Base-by-base conservation (phyloP, 2,329 filamentous ascomycete genomes). In the Xylariomycetidae sp. region DNA sequence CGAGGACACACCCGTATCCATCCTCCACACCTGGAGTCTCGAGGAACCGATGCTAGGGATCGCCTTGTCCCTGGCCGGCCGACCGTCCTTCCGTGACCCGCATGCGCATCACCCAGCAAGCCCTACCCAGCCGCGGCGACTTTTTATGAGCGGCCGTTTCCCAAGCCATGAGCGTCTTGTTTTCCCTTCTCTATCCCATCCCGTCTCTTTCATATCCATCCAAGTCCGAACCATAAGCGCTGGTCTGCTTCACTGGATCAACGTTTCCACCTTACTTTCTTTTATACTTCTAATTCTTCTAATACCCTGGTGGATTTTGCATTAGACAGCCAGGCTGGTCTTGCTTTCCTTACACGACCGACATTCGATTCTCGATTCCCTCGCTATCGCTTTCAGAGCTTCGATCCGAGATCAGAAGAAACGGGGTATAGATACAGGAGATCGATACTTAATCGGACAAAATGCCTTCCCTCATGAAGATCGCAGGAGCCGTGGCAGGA, bases 391-490 rank as follows among this genome's bases (percentile, higher is more conserved):
- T 43, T 40, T 39, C 29, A 12, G 27, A 39, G 30, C 32, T 29
- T 14, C 4, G 10, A 20, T 26, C 23, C 24, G 43, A 42, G n/a
- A 44, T 44, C 34, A 46, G 39, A 41, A 37, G 46, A 44, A 38
- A 39, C 32, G 22, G 14, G 37, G 42, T 40, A 42, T 27, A 47
- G 39, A 38, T n/a, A n/a, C n/a, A n/a, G n/a, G n/a, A n/a, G n/a
- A n/a, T n/a, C n/a, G n/a, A 48, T 25, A 35, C 35, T 25, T 39
- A 53, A 57, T 54, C 37, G 46, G 59, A 49, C 60, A 61, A 56
- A 26, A 68, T 68, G 64, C 63, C 64, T 60, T 67, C 61, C 30
- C 48, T 66, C 42, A 67, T 62, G 53, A 72, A 66, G 59, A 62
- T 57, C 35, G 38, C 39, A 18, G 48, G 49, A 32, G 51, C 64